These are phyloP conservation scores for Ceratobasidium sp. DNA, from an alignment of 1,284 basidiomycete genomes.

Conservation along the genomic window DNA sequence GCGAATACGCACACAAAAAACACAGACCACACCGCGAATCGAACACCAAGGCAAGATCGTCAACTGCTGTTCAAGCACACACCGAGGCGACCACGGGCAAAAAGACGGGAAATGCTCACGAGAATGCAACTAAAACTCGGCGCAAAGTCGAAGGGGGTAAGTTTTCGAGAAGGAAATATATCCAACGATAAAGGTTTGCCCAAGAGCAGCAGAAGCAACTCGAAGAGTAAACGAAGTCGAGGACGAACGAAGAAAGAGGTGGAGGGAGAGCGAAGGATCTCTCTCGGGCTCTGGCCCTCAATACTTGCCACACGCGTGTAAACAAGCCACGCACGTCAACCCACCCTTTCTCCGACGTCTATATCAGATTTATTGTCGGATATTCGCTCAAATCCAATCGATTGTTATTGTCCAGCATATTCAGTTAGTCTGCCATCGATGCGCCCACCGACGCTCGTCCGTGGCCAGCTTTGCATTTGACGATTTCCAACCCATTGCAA, in stretches of 20 bases:
- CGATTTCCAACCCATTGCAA: no score
- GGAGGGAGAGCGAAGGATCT: not conserved
- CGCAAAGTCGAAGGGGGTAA: slow-evolving; percentile 28
- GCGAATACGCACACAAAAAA: slow-evolving; percentile 21
- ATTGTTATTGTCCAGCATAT: slow-evolving; percentile 8
- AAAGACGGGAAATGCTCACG: slow-evolving; percentile 26
- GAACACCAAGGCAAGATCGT: not conserved
- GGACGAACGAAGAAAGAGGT: slow-evolving; percentile 30
- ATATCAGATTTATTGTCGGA: slow-evolving; percentile 10
- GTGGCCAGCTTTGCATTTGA: not conserved
- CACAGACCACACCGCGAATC: not conserved
- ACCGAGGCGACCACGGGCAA: not conserved
- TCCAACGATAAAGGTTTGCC: not conserved
- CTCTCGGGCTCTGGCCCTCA: not conserved
- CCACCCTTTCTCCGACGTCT: not conserved
- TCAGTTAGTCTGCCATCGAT: not conserved
- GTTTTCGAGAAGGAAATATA: slow-evolving; percentile 29
- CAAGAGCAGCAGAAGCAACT: not conserved
- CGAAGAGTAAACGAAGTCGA: slow-evolving; percentile 5
- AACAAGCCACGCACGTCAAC: slow-evolving; percentile 35
- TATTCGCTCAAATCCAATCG: no score
- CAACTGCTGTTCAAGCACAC: not conserved
- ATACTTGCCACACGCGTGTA: slow-evolving; percentile 7
- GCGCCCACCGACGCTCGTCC: not conserved
- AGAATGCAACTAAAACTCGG: slow-evolving; percentile 34